Evolutionary conservation across 768 basidiomycete genomes (phyloP).

Genomic region (Leucocoprinus sp.): DNA sequence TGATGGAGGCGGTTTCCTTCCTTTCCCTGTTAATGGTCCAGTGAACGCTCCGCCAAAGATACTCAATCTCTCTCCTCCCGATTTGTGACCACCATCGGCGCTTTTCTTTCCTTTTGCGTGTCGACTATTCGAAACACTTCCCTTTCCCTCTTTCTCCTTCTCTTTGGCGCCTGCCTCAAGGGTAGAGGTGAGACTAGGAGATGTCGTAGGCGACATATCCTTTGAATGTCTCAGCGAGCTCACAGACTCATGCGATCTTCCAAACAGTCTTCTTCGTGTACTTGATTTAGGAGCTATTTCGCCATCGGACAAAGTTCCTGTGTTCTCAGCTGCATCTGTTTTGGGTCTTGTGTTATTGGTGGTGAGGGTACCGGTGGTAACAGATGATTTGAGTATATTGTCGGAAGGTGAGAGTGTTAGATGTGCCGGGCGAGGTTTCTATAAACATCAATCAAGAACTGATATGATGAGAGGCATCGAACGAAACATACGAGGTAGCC

Average conservation of each 20-base stretch:
- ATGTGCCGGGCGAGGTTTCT: constrained; percentile 42
- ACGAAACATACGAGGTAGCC: constrained; percentile 12
- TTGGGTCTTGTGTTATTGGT: constrained; percentile 20
- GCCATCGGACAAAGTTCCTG: constrained; percentile 54
- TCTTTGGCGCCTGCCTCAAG: constrained; percentile 17
- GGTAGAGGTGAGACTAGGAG: constrained; percentile 10
- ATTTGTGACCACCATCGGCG: constrained; percentile 34
- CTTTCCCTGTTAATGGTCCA: constrained; percentile 47
- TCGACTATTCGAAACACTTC: constrained; percentile 19
- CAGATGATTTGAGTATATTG: constrained; percentile 36
- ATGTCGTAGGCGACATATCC: constrained; percentile 11
- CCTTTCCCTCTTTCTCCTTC: constrained; percentile 22
- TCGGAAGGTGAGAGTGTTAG: constrained; percentile 57
- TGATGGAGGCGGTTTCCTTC: constrained; percentile 78
- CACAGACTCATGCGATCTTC: constrained; percentile 46
- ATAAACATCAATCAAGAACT: background rate
- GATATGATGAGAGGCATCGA: background rate
- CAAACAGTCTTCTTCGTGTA: constrained; percentile 50
- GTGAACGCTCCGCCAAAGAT: constrained; percentile 70
- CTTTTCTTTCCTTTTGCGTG: constrained; percentile 43
- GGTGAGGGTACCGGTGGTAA: constrained; percentile 25
- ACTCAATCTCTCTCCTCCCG: constrained; percentile 56
- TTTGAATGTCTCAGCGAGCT: constrained; percentile 17
- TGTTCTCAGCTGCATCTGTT: constrained; percentile 40
- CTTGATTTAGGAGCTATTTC: constrained; percentile 34